Evolutionary conservation across 169 alveolate species (phyloP), one percentile per base, ranked within the genome.

Genomic region (Theileria orientalis): DNA sequence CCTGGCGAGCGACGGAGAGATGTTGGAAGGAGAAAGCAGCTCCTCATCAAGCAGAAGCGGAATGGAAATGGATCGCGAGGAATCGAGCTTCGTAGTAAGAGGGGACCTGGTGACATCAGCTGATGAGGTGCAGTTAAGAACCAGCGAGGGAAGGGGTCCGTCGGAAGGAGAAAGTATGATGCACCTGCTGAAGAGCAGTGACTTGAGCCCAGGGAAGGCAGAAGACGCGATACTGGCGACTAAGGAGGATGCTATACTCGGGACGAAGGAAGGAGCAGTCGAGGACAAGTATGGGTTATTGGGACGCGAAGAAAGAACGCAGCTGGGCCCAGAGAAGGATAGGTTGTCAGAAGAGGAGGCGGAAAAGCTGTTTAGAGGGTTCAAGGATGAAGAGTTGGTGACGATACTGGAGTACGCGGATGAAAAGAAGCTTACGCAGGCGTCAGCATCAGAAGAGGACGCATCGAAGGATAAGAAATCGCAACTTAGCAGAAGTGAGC

Each of bases 31-130:
- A n/a, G n/a, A n/a, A n/a, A n/a, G n/a, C n/a, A n/a, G n/a, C n/a
- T n/a, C n/a, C n/a, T n/a, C n/a, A n/a, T n/a, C n/a, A n/a, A n/a
- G n/a, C n/a, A n/a, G n/a, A n/a, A n/a, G 5, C 2, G 11, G n/a
- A n/a, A 49, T 47, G 57, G 66, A n/a, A 59, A 54, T 19, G 2
- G 27, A 13, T 35, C 40, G 27, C 37, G 42, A 13, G 9, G n/a
- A n/a, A 16, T 40, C 0, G 13, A 41, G 16, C 37, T 74, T 30
- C 66, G 66, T 29, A 74, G 59, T 19, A 74, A 69, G 16, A 74
- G 84, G 25, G 84, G 77, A 1, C 25, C 61, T 21, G 37, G 59
- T 0, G 84, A 47, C 14, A 32, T 41, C 41, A 21, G 40, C 29
- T 35, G 5, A 51, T 19, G 35, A 37, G 40, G 29, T 13, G 66